These are phyloP conservation scores for Chaetomiaceae sp. DNA, from an alignment of 2,329 filamentous ascomycete genomes.

Conservation along the genomic window DNA sequence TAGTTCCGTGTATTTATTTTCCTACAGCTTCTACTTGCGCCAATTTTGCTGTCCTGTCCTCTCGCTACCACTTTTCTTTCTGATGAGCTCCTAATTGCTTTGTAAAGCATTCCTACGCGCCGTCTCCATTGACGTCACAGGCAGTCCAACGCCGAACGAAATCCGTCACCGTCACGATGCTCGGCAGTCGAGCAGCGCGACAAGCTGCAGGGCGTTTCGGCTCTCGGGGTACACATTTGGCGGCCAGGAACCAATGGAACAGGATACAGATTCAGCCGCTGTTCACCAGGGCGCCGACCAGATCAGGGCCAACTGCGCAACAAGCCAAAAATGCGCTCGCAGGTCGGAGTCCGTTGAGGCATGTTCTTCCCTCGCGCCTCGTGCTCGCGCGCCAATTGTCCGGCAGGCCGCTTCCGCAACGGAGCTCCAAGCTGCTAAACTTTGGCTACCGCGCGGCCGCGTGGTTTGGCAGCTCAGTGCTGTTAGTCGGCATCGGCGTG, in stretches of 20 bases:
- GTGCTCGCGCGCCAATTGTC: conserved; percentile 41
- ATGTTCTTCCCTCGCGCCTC: conserved; percentile 11
- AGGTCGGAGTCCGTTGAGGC: neutral
- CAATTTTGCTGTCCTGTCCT: neutral
- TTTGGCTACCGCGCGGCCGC: conserved; percentile 68
- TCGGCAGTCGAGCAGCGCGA: conserved; percentile 18
- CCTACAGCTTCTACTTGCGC: neutral
- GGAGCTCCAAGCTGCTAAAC: conserved; percentile 46
- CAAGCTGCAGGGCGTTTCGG: conserved; percentile 13
- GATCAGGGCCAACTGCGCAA: neutral
- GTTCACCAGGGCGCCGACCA: conserved; percentile 13
- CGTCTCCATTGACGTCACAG: conserved; percentile 21
- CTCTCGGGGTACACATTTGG: neutral
- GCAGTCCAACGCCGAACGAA: conserved; percentile 1
- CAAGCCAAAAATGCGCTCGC: neutral
- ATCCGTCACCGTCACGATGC: conserved; percentile 19
- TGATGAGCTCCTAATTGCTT: neutral
- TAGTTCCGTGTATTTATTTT: neutral
- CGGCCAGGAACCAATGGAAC: conserved; percentile 1
- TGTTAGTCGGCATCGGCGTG: conserved; percentile 64
- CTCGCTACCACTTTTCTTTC: neutral
- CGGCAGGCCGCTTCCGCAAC: conserved; percentile 49
- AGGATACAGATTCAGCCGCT: conserved; percentile 16
- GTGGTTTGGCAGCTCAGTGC: conserved; percentile 69
- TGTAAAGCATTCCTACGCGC: neutral